phyloP scores from a whole-genome alignment of 2,329 filamentous ascomycete genomes.

The Aphanocladium album region DNA sequence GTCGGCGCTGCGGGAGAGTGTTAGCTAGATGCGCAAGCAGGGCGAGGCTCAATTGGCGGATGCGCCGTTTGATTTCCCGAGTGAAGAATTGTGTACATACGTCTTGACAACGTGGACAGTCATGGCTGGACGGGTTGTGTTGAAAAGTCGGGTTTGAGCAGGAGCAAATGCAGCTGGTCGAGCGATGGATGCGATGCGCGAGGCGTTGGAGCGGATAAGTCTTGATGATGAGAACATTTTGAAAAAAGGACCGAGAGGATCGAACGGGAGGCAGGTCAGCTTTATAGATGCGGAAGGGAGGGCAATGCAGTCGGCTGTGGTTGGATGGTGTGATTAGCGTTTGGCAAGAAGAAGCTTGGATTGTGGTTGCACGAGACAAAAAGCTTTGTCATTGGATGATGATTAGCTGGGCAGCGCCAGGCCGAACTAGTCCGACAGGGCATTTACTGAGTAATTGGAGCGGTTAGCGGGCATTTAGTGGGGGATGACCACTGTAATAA shows the following conservation, averaged over 20 bases:
- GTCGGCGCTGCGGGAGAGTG: constrained; percentile 4
- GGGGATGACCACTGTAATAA: not conserved
- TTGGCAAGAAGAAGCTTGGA: not conserved
- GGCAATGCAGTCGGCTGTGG: not conserved
- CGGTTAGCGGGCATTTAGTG: not conserved
- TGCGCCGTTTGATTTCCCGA: not conserved
- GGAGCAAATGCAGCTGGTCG: not conserved
- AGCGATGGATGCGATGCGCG: constrained; percentile 10
- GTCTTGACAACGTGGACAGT: constrained; percentile 14
- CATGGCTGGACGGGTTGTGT: constrained; percentile 13
- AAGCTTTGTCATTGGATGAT: not conserved
- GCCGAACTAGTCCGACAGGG: not conserved
- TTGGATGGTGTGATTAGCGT: not conserved
- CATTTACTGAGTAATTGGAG: not conserved
- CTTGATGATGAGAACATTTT: constrained; percentile 4
- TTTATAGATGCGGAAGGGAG: constrained; percentile 4
- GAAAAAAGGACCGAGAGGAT: not conserved
- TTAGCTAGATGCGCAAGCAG: not conserved
- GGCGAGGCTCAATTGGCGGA: not conserved
- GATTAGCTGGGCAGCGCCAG: not conserved
- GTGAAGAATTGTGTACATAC: constrained; percentile 1
- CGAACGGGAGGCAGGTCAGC: not conserved
- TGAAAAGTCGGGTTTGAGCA: constrained; percentile 8
- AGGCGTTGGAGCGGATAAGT: constrained; percentile 4
- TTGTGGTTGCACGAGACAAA: not conserved